Conservation (phyloP, 345 rosid genomes). For the Citrus medica region DNA sequence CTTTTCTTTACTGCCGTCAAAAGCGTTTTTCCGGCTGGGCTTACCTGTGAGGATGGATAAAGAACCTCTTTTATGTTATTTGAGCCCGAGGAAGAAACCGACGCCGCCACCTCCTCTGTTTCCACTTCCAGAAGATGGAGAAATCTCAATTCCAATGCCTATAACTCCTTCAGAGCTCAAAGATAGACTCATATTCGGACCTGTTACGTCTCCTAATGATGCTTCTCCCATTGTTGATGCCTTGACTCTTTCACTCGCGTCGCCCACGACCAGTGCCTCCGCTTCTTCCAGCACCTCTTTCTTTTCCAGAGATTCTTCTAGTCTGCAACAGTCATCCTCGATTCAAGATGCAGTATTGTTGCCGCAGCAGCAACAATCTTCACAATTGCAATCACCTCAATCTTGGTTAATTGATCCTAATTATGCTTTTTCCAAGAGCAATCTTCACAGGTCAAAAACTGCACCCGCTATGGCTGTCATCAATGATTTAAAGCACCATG, state of each 20-base stretch:
- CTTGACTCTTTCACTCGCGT: conserved; percentile 36
- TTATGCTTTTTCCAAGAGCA: conserved; percentile 20
- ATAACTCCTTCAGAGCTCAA: conserved; percentile 64
- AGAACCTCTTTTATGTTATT: conserved; percentile 54
- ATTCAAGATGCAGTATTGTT: conserved; percentile 21
- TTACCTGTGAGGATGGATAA: conserved; percentile 35
- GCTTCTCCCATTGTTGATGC: conserved; percentile 49
- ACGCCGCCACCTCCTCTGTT: conserved; percentile 35
- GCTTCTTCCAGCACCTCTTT: conserved; percentile 12
- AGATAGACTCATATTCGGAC: conserved; percentile 69
- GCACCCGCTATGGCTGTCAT: conserved; percentile 84
- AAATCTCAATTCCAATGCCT: conserved; percentile 55
- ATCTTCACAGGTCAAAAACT: conserved; percentile 72
- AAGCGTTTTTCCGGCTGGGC: conserved; percentile 15
- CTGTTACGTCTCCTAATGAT: conserved; percentile 35
- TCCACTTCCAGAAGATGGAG: conserved; percentile 70
- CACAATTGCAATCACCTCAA: conserved; percentile 13
- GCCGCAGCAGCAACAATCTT: conserved; percentile 16
- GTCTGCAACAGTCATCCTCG: background rate
- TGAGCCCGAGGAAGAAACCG: conserved; percentile 39
- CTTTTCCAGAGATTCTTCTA: conserved; percentile 10
- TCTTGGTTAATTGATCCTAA: conserved; percentile 39
- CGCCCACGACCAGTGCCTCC: conserved; percentile 31
- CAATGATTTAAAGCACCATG: conserved; percentile 35
- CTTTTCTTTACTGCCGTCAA: background rate